Evolutionary conservation across 202 grass and related monocot genomes (phyloP).

Genomic region (Cymbopogon flexuosus): DNA sequence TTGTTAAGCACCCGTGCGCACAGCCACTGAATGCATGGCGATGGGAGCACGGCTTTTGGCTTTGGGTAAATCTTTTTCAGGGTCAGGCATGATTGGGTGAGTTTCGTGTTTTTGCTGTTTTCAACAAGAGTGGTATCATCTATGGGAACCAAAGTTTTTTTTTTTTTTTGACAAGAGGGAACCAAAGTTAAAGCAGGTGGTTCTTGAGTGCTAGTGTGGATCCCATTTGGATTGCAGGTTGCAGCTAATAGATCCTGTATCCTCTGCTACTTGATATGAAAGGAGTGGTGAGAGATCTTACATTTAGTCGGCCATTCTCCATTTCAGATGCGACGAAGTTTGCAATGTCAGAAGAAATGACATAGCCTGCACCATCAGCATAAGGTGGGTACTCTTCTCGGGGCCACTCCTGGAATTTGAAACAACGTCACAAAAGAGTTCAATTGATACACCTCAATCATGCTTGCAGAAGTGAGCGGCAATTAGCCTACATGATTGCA

Average conservation of each 20-base stretch:
- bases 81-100: slow-evolving; percentile 37
- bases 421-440: slow-evolving; percentile 32
- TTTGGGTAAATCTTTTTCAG: slow-evolving; percentile 42
- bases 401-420: slow-evolving; percentile 72
- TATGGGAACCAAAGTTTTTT: not conserved
- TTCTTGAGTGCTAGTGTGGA: slow-evolving; percentile 11
- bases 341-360: slow-evolving; percentile 70
- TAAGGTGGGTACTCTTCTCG: slow-evolving; percentile 59
- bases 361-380: slow-evolving; percentile 65
- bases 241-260: slow-evolving; percentile 2
- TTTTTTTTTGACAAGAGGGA: slow-evolving; percentile 16
- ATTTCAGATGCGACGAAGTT: slow-evolving; percentile 50
- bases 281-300: slow-evolving; percentile 31
- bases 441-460: slow-evolving; percentile 33
- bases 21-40: not conserved
- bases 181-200: slow-evolving; percentile 3
- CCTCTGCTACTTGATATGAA: slow-evolving; percentile 15
- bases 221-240: not conserved
- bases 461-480: not conserved
- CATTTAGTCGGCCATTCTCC: slow-evolving; percentile 51
- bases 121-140: slow-evolving; percentile 8
- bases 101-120: slow-evolving; percentile 21
- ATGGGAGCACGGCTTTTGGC: slow-evolving; percentile 21
- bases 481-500: slow-evolving; percentile 30
- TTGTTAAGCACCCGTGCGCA: slow-evolving; percentile 35